Base-by-base conservation (phyloP, 768 basidiomycete genomes). In the Asterophora parasitica region DNA sequence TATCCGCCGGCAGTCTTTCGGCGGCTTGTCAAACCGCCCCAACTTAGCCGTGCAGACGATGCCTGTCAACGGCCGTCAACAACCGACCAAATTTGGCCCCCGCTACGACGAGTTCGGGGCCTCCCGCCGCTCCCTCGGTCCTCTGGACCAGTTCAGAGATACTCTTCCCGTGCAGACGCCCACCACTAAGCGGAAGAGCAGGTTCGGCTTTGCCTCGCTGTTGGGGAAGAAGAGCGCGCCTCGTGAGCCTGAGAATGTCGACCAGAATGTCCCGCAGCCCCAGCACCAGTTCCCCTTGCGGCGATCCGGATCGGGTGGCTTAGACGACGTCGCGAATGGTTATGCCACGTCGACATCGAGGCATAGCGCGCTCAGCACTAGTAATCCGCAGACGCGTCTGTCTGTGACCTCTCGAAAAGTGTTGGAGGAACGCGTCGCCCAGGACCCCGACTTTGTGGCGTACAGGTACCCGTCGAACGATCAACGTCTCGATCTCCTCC, bases 391-490 rank as follows among this genome's bases (percentile, higher is more conserved):
- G 27, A 69, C 79, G 40, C 74, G 85, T 44, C 72, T 82, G 72
- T 86, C 85, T 34, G 69, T 81, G 15, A 73, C 75, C 8, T 82
- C 84, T 13, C 77, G 83, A 47, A 89, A 82, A 69, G 81, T 81
- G 39, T 72, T 89, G 46, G 86, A 88, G 56, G 81, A 84, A 56
- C 73, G 88, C 16, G 87, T 92, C n/a, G 76, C 83, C n/a, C 90
- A 88, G 65, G 88, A 90, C 61, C 65, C 78, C 3, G 86, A 91
- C 13, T 92, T 92, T 59, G 82, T 92, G 50, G 87, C 89, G 3
- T 91, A 92, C 62, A 81, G 89, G 33, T 92, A 92, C 64, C 90
- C 90, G 6, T 90, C 88, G 11, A 78, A 74, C 53, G 83, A 86
- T 55, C 83, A 87, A 56, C 79, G 76, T 32, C 58, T 85, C 53